Conservation (phyloP, 148 eudicot genomes). For the Rhododendron vialii region DNA sequence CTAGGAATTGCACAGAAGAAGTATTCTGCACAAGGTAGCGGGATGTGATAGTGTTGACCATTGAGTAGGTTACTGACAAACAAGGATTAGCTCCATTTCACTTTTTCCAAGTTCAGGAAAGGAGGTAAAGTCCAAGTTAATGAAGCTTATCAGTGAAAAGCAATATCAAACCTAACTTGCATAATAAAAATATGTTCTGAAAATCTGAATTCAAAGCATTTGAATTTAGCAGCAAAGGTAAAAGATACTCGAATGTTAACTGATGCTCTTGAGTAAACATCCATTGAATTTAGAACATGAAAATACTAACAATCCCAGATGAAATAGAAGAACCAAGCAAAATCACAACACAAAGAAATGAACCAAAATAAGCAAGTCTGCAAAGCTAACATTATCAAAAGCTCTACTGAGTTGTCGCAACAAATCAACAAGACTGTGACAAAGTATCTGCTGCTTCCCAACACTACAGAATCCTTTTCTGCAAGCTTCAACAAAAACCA, state of each 20-base stretch:
- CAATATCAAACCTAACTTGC: neutral
- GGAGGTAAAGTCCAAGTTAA: neutral
- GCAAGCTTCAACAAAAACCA: slow-evolving; percentile 75
- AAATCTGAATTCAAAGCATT: neutral
- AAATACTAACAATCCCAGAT: neutral
- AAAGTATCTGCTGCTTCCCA: slow-evolving; percentile 84
- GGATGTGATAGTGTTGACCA: neutral
- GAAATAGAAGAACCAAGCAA: neutral
- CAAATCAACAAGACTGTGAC: slow-evolving; percentile 93
- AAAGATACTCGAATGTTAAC: neutral
- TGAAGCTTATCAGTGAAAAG: neutral
- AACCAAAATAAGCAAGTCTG: neutral
- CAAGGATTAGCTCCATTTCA: neutral
- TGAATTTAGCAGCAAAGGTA: neutral
- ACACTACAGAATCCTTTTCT: slow-evolving; percentile 67
- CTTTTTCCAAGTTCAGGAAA: neutral
- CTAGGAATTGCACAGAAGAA: neutral
- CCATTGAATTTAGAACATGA: neutral
- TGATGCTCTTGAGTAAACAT: neutral
- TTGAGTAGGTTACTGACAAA: neutral
- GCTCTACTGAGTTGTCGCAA: slow-evolving; percentile 87
- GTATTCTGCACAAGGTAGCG: neutral
- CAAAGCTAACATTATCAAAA: slow-evolving; percentile 76
- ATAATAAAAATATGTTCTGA: neutral
- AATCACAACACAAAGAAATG: neutral